Percentiles rank a stretch among this genome's conserved stretches.
These are phyloP conservation scores for Euptelea pleiosperma DNA, from an alignment of 164 flowering plant species.

Conservation along the genomic window DNA sequence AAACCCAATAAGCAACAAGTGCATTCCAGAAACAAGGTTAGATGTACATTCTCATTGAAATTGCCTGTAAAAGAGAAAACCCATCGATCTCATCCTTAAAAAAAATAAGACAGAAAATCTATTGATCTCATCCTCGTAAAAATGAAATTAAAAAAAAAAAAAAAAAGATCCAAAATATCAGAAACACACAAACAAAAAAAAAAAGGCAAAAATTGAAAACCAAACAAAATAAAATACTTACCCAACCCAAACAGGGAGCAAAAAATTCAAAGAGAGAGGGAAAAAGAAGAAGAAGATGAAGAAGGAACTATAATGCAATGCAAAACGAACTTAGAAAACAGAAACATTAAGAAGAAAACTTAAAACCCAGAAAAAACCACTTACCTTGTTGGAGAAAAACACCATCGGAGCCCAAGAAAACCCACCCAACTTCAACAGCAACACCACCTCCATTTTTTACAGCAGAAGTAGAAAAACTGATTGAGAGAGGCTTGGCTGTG, in stretches of 20 bases:
- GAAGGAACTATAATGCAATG: neutral
- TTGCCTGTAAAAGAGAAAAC: no score
- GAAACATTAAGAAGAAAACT: neutral
- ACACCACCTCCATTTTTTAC: neutral
- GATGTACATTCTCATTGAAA: no score
- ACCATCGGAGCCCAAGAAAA: slow-evolving; percentile 11
- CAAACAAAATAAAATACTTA: neutral
- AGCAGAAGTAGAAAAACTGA: neutral
- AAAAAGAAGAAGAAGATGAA: no score
- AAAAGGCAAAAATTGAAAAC: neutral
- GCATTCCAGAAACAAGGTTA: no score
- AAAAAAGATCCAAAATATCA: slow-evolving; percentile 4
- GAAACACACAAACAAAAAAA: no score
- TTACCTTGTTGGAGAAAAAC: slow-evolving; percentile 3
- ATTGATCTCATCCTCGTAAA: no score
- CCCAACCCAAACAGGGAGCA: neutral
- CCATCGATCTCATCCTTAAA: no score
- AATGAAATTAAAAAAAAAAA: no score
- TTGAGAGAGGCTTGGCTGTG: no score
- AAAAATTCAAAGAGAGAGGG: no score
- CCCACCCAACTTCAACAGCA: neutral
- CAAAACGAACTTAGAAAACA: neutral
- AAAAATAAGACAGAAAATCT: no score
- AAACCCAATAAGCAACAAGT: no score
- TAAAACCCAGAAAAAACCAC: neutral